Base-by-base conservation (phyloP, 495 filamentous ascomycete species). In the Lophium mytilinum region DNA sequence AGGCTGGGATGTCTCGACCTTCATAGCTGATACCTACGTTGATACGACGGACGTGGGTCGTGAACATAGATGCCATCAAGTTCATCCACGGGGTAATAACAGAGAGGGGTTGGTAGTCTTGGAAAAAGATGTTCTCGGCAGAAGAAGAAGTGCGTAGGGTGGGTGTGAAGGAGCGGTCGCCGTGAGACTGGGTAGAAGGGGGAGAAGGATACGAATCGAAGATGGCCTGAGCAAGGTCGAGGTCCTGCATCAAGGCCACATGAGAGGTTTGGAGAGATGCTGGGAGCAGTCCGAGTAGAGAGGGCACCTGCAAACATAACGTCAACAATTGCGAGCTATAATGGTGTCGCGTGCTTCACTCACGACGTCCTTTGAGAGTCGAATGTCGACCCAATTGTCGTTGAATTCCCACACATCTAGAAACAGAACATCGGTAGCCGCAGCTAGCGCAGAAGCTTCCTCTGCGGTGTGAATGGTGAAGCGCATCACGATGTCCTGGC, bases 341-440 rank as follows among this genome's bases (percentile, higher is more conserved):
- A 9, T 11, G 15, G 48, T 39, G 15, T 48, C 45, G 19, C 5
- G 45, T 9, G 45, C 19, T 37, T 0, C 4, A 73, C 79, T 61
- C 69, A 96, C 84, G 55, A 91, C 84, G 61, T 86, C 84, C 67
- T 88, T 80, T 35, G 85, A 75, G 30, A 97, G 68, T 36, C 90
- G 78, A 34, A 97, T 85, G 70, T 98, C 93, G n/a, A 91, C 88
- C 75, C 83, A 92, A 41, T 88, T 76, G 7, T 84, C 75, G 3
- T 84, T 88, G 50, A 88, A 89, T 15, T 85, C 84, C 93, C 93
- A 98, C 3, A 96, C 82, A 68, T 98, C 93, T 8, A 97, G 71
- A 58, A 90, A 82, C 34, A 96, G 78, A 39, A 84, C 81, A 45
- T 87, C 79, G 9, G 85, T 74, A 14, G 89, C 93, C 55, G 85